Evolutionary conservation across 441 rosid genomes (phyloP).

Genomic region (Adansonia grandidieri): DNA sequence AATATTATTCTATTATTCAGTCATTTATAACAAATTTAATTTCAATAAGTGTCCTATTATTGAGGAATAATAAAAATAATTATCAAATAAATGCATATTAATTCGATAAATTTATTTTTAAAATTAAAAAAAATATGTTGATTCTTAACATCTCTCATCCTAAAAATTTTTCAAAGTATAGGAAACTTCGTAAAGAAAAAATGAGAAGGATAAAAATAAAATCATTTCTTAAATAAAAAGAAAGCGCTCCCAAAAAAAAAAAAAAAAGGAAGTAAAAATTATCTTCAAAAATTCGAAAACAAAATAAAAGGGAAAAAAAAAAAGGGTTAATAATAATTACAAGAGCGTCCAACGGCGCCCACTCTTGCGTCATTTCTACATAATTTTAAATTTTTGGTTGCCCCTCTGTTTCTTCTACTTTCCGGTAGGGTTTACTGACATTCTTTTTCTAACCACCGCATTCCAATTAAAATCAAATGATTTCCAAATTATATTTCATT

Average conservation of each 20-base stretch:
- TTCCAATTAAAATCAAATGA: background rate
- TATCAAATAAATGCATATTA: no score
- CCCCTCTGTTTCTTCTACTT: background rate
- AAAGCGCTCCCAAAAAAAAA: no score
- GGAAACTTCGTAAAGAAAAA: background rate
- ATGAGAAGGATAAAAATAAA: background rate
- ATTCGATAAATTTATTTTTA: no score
- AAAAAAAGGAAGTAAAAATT: no score
- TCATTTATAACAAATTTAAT: no score
- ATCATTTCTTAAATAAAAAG: background rate
- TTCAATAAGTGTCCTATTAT: no score
- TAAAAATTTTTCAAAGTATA: background rate
- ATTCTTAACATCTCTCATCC: background rate
- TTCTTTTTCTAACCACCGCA: slow-evolving; percentile 2
- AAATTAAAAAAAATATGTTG: no score
- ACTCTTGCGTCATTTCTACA: background rate
- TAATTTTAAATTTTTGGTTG: slow-evolving; percentile 17
- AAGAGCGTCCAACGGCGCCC: slow-evolving; percentile 39
- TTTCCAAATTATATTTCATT: background rate
- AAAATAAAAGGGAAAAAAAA: background rate
- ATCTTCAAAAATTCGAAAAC: background rate
- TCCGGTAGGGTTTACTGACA: slow-evolving; percentile 26
- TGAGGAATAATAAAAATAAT: no score
- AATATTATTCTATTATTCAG: no score
- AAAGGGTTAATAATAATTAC: background rate